phyloP scores from a whole-genome alignment of 257 asterid genomes.

The Henckelia pumila region DNA sequence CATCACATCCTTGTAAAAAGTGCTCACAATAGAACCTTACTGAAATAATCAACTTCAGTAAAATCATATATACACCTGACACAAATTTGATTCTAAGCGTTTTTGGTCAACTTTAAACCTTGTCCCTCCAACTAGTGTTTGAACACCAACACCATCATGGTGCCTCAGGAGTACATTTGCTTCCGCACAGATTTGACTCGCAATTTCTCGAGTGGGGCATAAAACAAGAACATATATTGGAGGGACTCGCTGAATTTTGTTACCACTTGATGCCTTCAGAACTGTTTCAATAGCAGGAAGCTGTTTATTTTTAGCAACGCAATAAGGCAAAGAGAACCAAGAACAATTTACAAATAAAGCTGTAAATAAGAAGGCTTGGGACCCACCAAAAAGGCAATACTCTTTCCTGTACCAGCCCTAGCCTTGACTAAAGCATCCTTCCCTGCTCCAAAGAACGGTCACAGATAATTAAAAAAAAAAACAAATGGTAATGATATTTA shows the following conservation, averaged over 20 bases:
- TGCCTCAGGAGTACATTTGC: conserved; percentile 83
- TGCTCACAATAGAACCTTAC: neutral
- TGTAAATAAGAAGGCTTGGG: conserved; percentile 16
- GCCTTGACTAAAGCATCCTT: conserved; percentile 89
- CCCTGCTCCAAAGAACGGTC: conserved; percentile 40
- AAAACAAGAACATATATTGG: conserved; percentile 70
- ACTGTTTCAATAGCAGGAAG: conserved; percentile 99
- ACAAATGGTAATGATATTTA: conserved; percentile 1
- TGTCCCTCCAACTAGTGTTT: conserved; percentile 85
- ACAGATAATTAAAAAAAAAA: conserved; percentile 23
- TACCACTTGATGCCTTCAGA: conserved; percentile 52
- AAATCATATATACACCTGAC: conserved; percentile 49
- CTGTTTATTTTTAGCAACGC: conserved; percentile 73
- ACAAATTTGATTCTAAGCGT: conserved; percentile 69
- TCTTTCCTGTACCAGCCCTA: conserved; percentile 93
- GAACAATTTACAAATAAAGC: conserved; percentile 14
- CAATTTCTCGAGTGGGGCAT: conserved; percentile 96
- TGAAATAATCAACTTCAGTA: neutral
- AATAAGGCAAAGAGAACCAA: conserved; percentile 25
- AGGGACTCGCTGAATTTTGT: conserved; percentile 40
- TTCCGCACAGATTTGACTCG: conserved; percentile 93
- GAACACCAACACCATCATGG: conserved; percentile 83
- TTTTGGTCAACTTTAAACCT: conserved; percentile 80
- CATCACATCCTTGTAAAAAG: conserved; percentile 20
- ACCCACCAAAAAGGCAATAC: conserved; percentile 85